Base-by-base conservation (phyloP, 1,139 yeast genomes). In the Maudiozyma humilis region DNA sequence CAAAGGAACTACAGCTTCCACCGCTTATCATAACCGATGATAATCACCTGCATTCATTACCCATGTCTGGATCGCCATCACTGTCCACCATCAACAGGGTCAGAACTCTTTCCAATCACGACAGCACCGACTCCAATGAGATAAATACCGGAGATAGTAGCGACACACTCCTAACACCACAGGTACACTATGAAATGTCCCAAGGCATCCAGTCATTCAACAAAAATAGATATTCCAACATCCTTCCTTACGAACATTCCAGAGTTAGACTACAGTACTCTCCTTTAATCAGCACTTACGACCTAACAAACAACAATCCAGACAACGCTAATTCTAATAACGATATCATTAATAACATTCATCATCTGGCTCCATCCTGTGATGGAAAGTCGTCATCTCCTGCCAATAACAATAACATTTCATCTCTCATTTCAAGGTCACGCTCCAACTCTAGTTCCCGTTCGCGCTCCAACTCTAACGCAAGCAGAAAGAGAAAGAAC, bases 211-310 rank as follows among this genome's bases (percentile, higher is more conserved):
- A 81, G 56, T 76, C 72, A 42, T 87, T 88, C 29, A 70, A 72
- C 51, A 79, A 85, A 60, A 86, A 86, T 62, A 65, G 95, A 46
- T 86, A 86, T 65, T 79, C 83, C 50, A 88, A 86, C 59, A 82
- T 86, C 41, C 73, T 84, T 54, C 82, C 93, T n/a, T 86, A 77
- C 62, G 91, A 83, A 53, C 88, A 83, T 56, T 76, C 91, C 12
- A 68, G 95, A 47, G 95, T 87, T 15, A 74, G 72, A 50, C 65
- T 76, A 63, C 53, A 62, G 45, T 63, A 65, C 30, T 67, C 71
- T 1, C 70, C 71, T 29, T 14, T 37, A 29, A 37, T 41, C 44
- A 14, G 19, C 30, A 29, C 16, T 18, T 6, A 10, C 16, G 38
- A 23, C 10, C 15, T 35, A n/a, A 18, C 18, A 15, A 16, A 23